Evolutionary conservation across 169 alveolate species (phyloP), one percentile per base, ranked within the genome.

Genomic region (Cryptosporidium tyzzeri): DNA sequence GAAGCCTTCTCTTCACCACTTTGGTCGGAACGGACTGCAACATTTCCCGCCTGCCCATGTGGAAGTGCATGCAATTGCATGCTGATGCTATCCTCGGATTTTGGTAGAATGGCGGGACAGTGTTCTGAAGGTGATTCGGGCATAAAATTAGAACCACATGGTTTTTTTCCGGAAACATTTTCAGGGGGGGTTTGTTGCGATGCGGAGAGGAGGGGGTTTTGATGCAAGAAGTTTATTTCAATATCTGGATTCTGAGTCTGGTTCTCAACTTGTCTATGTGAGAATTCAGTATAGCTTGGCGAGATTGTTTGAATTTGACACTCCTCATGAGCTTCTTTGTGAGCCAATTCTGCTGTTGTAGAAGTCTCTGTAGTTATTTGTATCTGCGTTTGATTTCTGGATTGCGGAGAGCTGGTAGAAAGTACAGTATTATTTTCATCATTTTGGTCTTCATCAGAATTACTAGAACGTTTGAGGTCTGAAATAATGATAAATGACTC

Each of bases 401-500:
- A 2, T 55, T 55, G 29, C 8, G 33, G 23, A 23, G 48, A 26
- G 31, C 71, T 33, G 29, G 7, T 31, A 29, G 18, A 35, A 21
- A 35, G 10, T 29, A 33, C 71, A 14, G 55, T 48, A 14, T 16
- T 48, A 12, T 14, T 48, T 48, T 48, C 21, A 21, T 14, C 7
- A 48, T 48, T 48, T 14, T 48, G 21, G 1, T 16, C 55, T 48
- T 48, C 55, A 48, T 48, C 21, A 14, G 69, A 59, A n/a, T 37
- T 9, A 5, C 2, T 26, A n/a, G 69, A n/a, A 59, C 14, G 23
- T 21, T 65, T 65, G 14, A 65, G 71, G 50, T 65, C 33, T 31
- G 71, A 65, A 16, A 65, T 65, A 29, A 65, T 65, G 41, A 65
- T 26, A 51, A 65, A 3, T 2, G 71, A 65, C 23, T 65, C 71